Evolutionary conservation across 306 rosid genomes (phyloP).

Genomic region (Prunus mongolica): DNA sequence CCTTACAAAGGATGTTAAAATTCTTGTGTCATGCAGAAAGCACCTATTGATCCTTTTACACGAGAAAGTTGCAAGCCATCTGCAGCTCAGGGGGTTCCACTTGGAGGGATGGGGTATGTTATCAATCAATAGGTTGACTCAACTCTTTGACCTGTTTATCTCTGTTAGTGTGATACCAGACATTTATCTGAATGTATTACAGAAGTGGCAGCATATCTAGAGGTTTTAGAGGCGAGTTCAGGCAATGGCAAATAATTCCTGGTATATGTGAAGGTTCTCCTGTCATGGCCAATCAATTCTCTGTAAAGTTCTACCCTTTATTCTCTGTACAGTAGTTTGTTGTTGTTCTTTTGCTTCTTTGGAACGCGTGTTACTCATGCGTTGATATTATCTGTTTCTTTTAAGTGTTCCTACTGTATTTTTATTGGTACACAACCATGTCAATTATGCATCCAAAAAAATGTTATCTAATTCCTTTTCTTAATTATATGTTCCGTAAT

Average conservation of each 20-base stretch:
- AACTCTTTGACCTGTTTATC: background rate
- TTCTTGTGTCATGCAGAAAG: constrained; percentile 62
- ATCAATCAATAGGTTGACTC: constrained; percentile 5
- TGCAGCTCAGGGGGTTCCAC: constrained; percentile 98
- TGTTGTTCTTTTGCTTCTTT: constrained; percentile 23
- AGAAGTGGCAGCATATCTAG: constrained; percentile 99
- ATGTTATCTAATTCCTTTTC: too few relatives aligned
- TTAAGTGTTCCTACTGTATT: background rate
- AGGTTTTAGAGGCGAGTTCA: constrained; percentile 97
- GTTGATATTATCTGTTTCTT: background rate
- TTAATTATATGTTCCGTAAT: too few relatives aligned
- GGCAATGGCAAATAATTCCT: constrained; percentile 95
- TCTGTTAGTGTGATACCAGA: constrained; percentile 21
- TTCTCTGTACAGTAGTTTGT: constrained; percentile 1
- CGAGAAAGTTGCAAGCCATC: constrained; percentile 96
- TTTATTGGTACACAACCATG: background rate
- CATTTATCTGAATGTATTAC: constrained; percentile 23
- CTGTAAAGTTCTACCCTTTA: constrained; percentile 52
- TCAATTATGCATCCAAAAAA: too few relatives aligned
- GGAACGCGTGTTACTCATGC: background rate
- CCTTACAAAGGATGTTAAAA: background rate
- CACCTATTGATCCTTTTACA: constrained; percentile 97
- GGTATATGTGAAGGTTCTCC: constrained; percentile 84
- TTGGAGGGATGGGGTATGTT: constrained; percentile 98
- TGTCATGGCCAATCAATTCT: constrained; percentile 97